Percentiles rank a stretch among this genome's conserved stretches.
phyloP scores from a whole-genome alignment of 306 rosid genomes.

The Lupinus albus region DNA sequence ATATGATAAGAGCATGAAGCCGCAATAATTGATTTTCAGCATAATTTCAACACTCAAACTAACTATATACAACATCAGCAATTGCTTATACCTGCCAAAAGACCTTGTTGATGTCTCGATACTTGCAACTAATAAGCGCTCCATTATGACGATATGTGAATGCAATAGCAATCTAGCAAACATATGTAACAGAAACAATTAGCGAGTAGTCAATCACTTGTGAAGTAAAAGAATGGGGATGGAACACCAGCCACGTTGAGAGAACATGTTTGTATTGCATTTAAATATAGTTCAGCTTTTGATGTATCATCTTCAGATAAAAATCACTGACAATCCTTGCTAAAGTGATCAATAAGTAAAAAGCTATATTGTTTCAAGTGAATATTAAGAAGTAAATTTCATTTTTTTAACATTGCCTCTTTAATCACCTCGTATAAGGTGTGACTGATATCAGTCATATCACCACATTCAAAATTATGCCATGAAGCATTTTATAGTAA shows the following conservation, averaged over 20 bases:
- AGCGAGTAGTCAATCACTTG: conserved; percentile 29
- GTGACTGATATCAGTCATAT: conserved; percentile 10
- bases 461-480: conserved; percentile 23
- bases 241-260: conserved; percentile 11
- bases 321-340: conserved; percentile 18
- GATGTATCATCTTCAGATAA: conserved; percentile 14
- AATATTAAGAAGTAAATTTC: conserved; percentile 3
- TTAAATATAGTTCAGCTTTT: conserved; percentile 17
- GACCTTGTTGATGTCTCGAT: conserved; percentile 73
- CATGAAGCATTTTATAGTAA: conserved; percentile 20
- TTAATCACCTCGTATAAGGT: conserved; percentile 16
- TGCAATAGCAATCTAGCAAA: conserved; percentile 71
- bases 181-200: conserved; percentile 40
- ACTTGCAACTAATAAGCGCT: conserved; percentile 81
- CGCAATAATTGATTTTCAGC: conserved; percentile 2
- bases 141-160: conserved; percentile 71
- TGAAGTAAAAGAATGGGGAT: conserved; percentile 16
- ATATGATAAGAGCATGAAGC: conserved; percentile 1
- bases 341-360: not conserved
- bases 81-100: conserved; percentile 85
- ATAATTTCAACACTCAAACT: conserved; percentile 26
- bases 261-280: conserved; percentile 6
- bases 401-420: not conserved
- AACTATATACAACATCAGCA: conserved; percentile 29
- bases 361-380: conserved; percentile 5